Percentiles rank a stretch among this genome's conserved stretches.
Conservation (phyloP, 2,329 filamentous ascomycete genomes). For the Coccinonectria pachysandricola region DNA sequence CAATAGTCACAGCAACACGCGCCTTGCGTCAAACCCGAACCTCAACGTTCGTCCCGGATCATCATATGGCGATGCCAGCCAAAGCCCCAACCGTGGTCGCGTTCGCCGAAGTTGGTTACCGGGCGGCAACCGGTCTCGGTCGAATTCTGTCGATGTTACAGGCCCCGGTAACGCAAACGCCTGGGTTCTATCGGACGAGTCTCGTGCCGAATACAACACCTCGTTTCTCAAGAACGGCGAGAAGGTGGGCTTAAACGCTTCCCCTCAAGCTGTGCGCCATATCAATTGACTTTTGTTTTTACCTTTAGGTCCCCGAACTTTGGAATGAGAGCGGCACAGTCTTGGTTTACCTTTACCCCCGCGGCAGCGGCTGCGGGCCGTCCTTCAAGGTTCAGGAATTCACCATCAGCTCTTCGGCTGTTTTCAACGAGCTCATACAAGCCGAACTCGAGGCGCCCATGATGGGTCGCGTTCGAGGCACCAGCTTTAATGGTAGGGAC, state of each 20-base stretch:
- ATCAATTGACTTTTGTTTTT: constrained; percentile 7
- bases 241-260: constrained; percentile 39
- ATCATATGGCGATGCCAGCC: constrained; percentile 24
- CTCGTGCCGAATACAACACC: constrained; percentile 45
- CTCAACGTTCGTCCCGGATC: constrained; percentile 18
- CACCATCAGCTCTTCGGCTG: constrained; percentile 41
- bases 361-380: constrained; percentile 37
- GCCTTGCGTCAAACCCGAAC: constrained; percentile 23
- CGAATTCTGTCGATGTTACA: constrained; percentile 32
- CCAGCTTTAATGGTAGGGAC: constrained; percentile 37
- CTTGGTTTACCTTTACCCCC: constrained; percentile 46
- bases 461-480: constrained; percentile 23
- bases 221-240: constrained; percentile 41
- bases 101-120: constrained; percentile 45
- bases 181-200: constrained; percentile 46
- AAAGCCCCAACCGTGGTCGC: constrained; percentile 35
- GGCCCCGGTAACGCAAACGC: constrained; percentile 23
- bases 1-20: constrained; percentile 18
- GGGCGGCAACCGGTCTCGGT: constrained; percentile 39
- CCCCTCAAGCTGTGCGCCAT: background rate
- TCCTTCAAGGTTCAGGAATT: constrained; percentile 51
- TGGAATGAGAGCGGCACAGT: constrained; percentile 53
- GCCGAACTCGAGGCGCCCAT: constrained; percentile 28
- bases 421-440: constrained; percentile 44
- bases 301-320: constrained; percentile 49